Base-by-base conservation (phyloP, 2,329 filamentous ascomycete species). In the Scedosporium apiospermum region DNA sequence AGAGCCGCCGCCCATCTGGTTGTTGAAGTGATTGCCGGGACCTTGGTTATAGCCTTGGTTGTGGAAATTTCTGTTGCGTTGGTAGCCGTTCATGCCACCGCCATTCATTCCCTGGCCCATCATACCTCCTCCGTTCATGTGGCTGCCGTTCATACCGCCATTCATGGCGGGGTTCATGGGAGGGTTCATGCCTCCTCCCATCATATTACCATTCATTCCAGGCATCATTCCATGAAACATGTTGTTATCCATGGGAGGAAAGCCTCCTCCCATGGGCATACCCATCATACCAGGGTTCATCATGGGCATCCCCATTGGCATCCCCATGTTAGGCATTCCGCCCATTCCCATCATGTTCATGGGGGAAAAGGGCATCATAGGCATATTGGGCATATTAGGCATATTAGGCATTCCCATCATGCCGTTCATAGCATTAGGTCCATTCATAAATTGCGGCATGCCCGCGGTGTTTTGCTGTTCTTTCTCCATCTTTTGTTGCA, bases 401-500 rank as follows among this genome's bases (percentile, higher is more conserved):
- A 77, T 78, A 61, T 77, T 71, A 41, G 71, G 71, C 72, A 75
- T 75, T 62, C 71, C 71, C 44, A 66, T 66, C 70, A 76, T 77
- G 49, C 75, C 74, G 62, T 71, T 73, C 73, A 80, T 80, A 21
- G 70, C 70, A 26, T 58, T 57, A 34, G 53, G 49, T 14, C 53
- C 61, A 26, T 12, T 18, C 61, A 62, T 62, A 46, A 63, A 63
- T 60, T 77, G 79, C 75, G 81, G 81, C 75, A 82, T 82, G 34
- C 34, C 34, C 1, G 34, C 34, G 61, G 73, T 73, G 67, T 77
- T 76, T 74, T 74, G 72, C 58, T 71, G 72, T 62, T 73, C 76
- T 69, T 78, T 78, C 70, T 73, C 75, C 63, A 81, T 79, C 59
- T 81, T 81, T 71, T 75, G 81, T 67, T 82, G 83, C 85, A 86